A percentile compares a stretch with the other conserved stretches of the same genome.
phyloP scores from a whole-genome alignment of 2,329 filamentous ascomycete genomes.

The Cytospora leucostoma region DNA sequence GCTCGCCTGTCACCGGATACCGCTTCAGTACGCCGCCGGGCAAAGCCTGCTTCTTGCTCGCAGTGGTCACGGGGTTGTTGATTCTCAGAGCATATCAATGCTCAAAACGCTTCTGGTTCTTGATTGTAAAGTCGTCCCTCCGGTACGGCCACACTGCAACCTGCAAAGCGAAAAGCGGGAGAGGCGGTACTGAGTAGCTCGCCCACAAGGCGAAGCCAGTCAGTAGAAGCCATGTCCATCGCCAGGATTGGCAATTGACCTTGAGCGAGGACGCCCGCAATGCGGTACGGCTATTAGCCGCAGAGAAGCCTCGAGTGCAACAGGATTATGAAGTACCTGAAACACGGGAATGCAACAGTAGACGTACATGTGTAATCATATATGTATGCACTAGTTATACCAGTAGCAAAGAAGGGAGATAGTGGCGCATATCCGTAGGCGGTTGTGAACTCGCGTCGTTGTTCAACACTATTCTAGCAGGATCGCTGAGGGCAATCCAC shows the following conservation, averaged over 20 bases:
- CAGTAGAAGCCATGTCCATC: slow-evolving; percentile 37
- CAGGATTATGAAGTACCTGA: no score
- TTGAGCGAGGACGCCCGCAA: slow-evolving; percentile 11
- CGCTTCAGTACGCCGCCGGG: slow-evolving; percentile 62
- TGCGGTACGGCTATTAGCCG: slow-evolving; percentile 47
- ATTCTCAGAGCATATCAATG: slow-evolving; percentile 54
- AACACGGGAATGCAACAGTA: no score
- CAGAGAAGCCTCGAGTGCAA: slow-evolving; percentile 46
- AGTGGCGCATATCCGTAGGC: no score
- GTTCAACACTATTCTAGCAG: no score
- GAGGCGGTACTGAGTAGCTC: slow-evolving; percentile 47
- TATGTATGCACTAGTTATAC: no score
- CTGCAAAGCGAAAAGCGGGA: slow-evolving; percentile 50
- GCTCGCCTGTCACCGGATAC: background rate
- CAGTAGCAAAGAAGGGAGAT: no score
- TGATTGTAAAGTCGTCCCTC: slow-evolving; percentile 46
- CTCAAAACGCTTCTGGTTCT: slow-evolving; percentile 46
- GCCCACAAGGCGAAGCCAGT: slow-evolving; percentile 32
- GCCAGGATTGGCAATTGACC: slow-evolving; percentile 41
- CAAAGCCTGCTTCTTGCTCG: slow-evolving; percentile 54
- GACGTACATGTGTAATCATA: no score
- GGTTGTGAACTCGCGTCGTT: no score
- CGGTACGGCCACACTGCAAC: slow-evolving; percentile 53
- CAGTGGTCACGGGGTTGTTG: slow-evolving; percentile 53
- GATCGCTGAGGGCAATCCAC: no score